Percentiles rank a stretch among this genome's conserved stretches.
Evolutionary conservation across 2,329 filamentous ascomycete species (phyloP).

Genomic region (Aspergillus cejpii): DNA sequence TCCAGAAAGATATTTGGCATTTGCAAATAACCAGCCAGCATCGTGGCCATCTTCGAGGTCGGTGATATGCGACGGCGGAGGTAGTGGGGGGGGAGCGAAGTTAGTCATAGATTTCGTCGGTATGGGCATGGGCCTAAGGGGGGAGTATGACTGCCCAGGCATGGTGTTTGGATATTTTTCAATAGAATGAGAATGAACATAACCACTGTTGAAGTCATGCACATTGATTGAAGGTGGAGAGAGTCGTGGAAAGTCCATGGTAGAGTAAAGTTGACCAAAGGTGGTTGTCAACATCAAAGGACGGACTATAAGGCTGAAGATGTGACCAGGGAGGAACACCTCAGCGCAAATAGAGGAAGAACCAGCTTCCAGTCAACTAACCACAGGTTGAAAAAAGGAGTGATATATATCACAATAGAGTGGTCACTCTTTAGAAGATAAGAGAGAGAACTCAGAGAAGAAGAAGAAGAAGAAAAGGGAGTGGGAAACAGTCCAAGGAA

Average conservation of each 20-base stretch:
- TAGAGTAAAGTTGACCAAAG: constrained; percentile 23
- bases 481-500: neutral
- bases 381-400: neutral
- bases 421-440: too few relatives aligned
- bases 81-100: constrained; percentile 55
- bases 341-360: too few relatives aligned
- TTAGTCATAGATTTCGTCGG: constrained; percentile 47
- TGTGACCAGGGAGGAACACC: too few relatives aligned
- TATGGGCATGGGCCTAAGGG: constrained; percentile 56
- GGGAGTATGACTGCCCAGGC: constrained; percentile 37
- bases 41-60: constrained; percentile 54
- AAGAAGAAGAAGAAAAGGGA: neutral
- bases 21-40: constrained; percentile 58
- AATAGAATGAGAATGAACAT: constrained; percentile 29
- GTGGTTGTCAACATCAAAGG: constrained; percentile 12
- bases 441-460: too few relatives aligned
- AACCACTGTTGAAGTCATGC: constrained; percentile 34
- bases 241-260: constrained; percentile 43
- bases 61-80: constrained; percentile 57
- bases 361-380: constrained; percentile 3
- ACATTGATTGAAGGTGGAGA: constrained; percentile 41
- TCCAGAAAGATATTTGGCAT: constrained; percentile 45
- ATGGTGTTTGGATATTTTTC: constrained; percentile 36
- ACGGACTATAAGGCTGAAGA: constrained; percentile 1
- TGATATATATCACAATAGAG: neutral